These are phyloP conservation scores for Phytopythium montanum DNA, from an alignment of 352 stramenopile species.

Conservation along the genomic window DNA sequence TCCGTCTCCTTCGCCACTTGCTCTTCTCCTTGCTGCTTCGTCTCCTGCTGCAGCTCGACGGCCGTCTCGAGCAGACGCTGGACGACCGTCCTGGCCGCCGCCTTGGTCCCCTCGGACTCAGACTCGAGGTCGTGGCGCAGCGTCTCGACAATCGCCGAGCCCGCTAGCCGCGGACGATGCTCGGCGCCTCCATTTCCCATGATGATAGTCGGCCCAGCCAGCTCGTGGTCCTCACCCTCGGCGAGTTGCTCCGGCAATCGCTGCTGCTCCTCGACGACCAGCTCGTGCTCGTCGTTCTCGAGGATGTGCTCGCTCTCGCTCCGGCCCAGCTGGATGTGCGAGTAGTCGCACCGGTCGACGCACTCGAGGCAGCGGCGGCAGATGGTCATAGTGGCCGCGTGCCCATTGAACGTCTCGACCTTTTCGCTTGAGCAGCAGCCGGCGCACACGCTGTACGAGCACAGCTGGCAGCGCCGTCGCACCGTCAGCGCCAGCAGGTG, in stretches of 20 bases:
- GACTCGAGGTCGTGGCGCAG: constrained; percentile 18
- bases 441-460: constrained; percentile 43
- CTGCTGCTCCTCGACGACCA: not conserved
- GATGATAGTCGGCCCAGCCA: not conserved
- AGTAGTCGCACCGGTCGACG: constrained; percentile 38
- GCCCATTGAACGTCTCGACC: constrained; percentile 37
- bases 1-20: not conserved
- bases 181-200: not conserved
- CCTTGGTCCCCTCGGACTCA: constrained; percentile 21
- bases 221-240: constrained; percentile 1
- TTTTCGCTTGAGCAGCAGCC: constrained; percentile 33
- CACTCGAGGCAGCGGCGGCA: constrained; percentile 44
- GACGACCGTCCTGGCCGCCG: constrained; percentile 32
- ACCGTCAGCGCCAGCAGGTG: constrained; percentile 23
- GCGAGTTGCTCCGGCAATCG: not conserved
- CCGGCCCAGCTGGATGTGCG: constrained; percentile 19
- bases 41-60: not conserved
- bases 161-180: not conserved
- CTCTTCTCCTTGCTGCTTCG: constrained; percentile 9
- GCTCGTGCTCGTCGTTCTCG: constrained; percentile 21
- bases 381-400: constrained; percentile 24
- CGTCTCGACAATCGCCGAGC: constrained; percentile 13
- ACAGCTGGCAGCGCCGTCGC: constrained; percentile 33
- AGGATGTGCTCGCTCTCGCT: constrained; percentile 19
- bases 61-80: constrained; percentile 22